phyloP scores from a whole-genome alignment of 1,284 basidiomycete species.

The Ganoderma resinaceum region DNA sequence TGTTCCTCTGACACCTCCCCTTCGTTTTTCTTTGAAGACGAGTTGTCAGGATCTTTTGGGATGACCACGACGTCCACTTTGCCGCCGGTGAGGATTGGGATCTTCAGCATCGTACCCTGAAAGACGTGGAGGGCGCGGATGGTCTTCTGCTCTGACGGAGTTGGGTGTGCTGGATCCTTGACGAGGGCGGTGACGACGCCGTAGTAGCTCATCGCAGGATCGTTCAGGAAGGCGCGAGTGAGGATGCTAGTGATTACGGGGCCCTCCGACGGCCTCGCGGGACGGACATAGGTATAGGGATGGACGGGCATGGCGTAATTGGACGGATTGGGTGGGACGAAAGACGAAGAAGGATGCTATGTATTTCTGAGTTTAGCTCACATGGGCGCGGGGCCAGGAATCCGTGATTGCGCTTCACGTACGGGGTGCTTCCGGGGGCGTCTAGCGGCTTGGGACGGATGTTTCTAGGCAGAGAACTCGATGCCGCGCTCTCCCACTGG shows the following conservation, averaged over 20 bases:
- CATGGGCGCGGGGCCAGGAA: not conserved
- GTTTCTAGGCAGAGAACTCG: not conserved
- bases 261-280: not conserved
- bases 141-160: not conserved
- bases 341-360: not conserved
- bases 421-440: not conserved
- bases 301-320: slow-evolving; percentile 1
- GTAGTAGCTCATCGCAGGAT: slow-evolving; percentile 4
- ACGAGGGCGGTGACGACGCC: not conserved
- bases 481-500: not conserved
- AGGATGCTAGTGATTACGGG: not conserved
- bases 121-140: not conserved
- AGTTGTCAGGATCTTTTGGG: not conserved
- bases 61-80: slow-evolving; percentile 3
- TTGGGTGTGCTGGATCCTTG: not conserved
- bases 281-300: slow-evolving; percentile 2
- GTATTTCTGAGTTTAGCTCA: not conserved
- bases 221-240: not conserved
- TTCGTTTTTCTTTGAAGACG: not conserved
- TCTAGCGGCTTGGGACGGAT: not conserved
- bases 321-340: not conserved
- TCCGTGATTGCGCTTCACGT: too few species aligned
- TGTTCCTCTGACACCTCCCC: not conserved
- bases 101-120: not conserved
- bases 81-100: not conserved